Evolutionary conservation across 1,139 yeast genomes (phyloP), one percentile per base, ranked within the genome.

Genomic region (Hyphopichia wangnamkhiaoensis): DNA sequence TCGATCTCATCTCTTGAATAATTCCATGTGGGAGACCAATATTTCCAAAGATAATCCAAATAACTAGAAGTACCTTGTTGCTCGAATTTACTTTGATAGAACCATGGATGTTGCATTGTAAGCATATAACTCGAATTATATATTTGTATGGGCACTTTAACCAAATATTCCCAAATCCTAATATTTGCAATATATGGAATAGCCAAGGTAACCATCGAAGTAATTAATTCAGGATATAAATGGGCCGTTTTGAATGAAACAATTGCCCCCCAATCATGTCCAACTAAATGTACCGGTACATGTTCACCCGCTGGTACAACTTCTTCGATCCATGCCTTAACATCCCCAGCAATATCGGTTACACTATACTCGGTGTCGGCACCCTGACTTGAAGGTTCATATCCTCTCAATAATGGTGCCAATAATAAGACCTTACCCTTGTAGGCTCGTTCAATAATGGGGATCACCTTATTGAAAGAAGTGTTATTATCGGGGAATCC

Each of bases 261-360:
- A 19, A 68, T 52, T 2, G 77, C 75, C 20, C 77, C 77, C 77
- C 77, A 71, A 49, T 71, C 77, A 46, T 71, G 77, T 7, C 76
- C 76, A 16, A 71, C 54, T 27, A 71, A 45, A 45, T 71, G 74
- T 5, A 71, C 66, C 2, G 71, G 69, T n/a, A 59, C 50, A 6
- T 40, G 32, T 10, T 46, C 43, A 16, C 38, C 42, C 1, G 56
- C 53, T 33, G 52, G 49, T 18, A 48, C 48, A 26, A 62, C 44
- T 32, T 50, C 45, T 28, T 43, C 41, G 29, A 71, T 61, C 70
- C 74, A 71, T 17, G 61, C 61, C 35, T 49, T 46, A 15, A 71
- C 59, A 41, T 71, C 77, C 2, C 49, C 48, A 5, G 76, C 75
- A 17, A 69, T 38, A 39, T 67, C 61, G 15, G 50, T 41, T 21